phyloP scores from a whole-genome alignment of 2,329 filamentous ascomycete genomes.

The Ascochyta koolunga region DNA sequence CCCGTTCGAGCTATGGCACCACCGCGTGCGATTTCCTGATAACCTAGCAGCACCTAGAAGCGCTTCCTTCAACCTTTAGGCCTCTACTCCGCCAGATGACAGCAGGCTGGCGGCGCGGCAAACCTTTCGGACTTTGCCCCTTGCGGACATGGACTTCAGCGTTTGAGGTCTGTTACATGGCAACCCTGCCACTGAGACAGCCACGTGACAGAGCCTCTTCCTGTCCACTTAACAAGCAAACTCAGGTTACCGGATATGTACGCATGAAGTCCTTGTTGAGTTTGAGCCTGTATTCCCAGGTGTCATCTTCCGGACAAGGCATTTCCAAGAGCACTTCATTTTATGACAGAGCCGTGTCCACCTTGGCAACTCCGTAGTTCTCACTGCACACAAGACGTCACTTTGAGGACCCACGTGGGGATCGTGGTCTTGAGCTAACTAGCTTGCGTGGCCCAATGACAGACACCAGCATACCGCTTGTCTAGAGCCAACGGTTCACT shows the following conservation, averaged over 20 bases:
- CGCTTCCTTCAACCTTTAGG: slow-evolving; percentile 18
- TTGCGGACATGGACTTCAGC: slow-evolving; percentile 25
- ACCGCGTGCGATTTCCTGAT: slow-evolving; percentile 26
- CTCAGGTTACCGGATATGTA: slow-evolving; percentile 40
- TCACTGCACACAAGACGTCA: slow-evolving; percentile 4
- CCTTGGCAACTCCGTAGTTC: slow-evolving; percentile 21
- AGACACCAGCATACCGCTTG: slow-evolving; percentile 4
- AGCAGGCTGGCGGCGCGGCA: slow-evolving; percentile 20
- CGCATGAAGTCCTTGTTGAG: slow-evolving; percentile 44
- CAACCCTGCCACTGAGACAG: slow-evolving; percentile 42
- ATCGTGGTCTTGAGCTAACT: slow-evolving; percentile 1
- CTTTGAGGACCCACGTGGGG: not conserved
- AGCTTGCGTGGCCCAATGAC: slow-evolving; percentile 4
- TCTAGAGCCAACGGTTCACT: not conserved
- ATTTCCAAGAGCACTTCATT: slow-evolving; percentile 26
- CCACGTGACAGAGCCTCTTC: slow-evolving; percentile 38
- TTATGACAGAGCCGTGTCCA: slow-evolving; percentile 20
- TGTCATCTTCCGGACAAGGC: slow-evolving; percentile 26
- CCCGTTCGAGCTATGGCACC: slow-evolving; percentile 37
- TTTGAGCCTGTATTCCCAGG: slow-evolving; percentile 45
- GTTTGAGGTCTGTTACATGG: slow-evolving; percentile 50
- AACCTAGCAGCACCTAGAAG: slow-evolving; percentile 19
- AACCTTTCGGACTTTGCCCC: slow-evolving; percentile 16
- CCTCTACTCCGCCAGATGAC: slow-evolving; percentile 14
- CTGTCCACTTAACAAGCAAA: slow-evolving; percentile 27